Percentiles rank a stretch among this genome's conserved stretches.
phyloP scores from a whole-genome alignment of 2,329 filamentous ascomycete genomes.

The Pseudogymnoascus sp. region DNA sequence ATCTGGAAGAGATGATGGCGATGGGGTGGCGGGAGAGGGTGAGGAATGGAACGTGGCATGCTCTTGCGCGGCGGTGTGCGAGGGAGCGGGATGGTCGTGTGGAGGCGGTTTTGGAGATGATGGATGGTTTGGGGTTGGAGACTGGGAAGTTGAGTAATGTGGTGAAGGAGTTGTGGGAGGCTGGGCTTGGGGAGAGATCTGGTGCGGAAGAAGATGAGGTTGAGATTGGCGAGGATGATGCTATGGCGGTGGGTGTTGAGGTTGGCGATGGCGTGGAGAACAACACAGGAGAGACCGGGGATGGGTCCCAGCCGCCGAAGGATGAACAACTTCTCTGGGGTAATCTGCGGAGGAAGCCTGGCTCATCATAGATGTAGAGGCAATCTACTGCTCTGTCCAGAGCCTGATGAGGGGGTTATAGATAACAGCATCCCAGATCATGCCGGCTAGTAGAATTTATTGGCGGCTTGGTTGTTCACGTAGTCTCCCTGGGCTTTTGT shows the following conservation, averaged over 20 bases:
- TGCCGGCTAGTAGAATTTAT: not conserved
- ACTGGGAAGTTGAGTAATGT: conserved; percentile 4
- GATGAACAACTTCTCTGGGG: not conserved
- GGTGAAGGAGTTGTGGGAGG: not conserved
- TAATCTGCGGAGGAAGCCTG: conserved; percentile 2
- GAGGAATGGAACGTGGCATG: conserved; percentile 10
- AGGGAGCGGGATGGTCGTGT: conserved; percentile 25
- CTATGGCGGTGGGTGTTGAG: conserved; percentile 10
- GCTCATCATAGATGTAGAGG: not conserved
- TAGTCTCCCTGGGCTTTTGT: not conserved
- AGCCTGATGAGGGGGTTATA: not conserved
- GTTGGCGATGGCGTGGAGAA: not conserved
- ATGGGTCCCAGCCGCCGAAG: not conserved
- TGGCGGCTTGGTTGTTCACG: not conserved
- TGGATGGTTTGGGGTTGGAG: conserved; percentile 1
- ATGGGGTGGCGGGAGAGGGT: conserved; percentile 26
- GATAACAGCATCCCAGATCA: not conserved
- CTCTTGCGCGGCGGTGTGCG: conserved; percentile 23
- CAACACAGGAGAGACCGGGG: not conserved
- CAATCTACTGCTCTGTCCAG: not conserved
- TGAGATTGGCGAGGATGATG: conserved; percentile 6
- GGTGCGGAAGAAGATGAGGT: conserved; percentile 3
- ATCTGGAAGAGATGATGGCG: conserved; percentile 40
- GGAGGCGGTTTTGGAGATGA: not conserved
- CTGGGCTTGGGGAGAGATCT: conserved; percentile 10